These are phyloP conservation scores for Tricharina praecox DNA, from an alignment of 495 filamentous ascomycete species.

Conservation along the genomic window DNA sequence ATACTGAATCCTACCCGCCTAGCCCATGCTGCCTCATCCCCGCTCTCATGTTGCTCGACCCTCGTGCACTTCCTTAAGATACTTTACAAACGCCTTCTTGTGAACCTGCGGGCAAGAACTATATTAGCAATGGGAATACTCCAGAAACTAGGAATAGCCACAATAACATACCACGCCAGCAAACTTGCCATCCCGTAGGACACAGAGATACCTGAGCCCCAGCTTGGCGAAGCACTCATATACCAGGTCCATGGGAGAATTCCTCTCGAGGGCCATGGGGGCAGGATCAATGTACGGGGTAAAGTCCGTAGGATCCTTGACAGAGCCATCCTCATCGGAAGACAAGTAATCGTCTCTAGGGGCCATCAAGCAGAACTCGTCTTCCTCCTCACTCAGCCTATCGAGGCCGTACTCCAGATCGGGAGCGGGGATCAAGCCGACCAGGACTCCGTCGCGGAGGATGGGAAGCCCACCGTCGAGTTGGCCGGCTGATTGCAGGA, in stretches of 20 bases:
- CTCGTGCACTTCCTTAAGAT: slow-evolving; percentile 40
- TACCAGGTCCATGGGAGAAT: slow-evolving; percentile 83
- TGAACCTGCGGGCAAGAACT: slow-evolving; percentile 50
- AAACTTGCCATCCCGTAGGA: slow-evolving; percentile 64
- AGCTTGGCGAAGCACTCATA: slow-evolving; percentile 96
- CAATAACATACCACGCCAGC: slow-evolving; percentile 56
- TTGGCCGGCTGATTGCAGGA: slow-evolving; percentile 70
- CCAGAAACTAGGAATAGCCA: neutral
- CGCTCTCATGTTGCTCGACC: slow-evolving; percentile 8
- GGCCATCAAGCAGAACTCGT: slow-evolving; percentile 65
- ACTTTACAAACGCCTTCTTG: slow-evolving; percentile 94
- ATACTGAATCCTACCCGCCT: no score
- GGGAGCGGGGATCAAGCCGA: slow-evolving; percentile 82
- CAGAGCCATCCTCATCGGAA: slow-evolving; percentile 35
- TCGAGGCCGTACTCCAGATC: slow-evolving; percentile 91
- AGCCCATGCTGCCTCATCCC: no score
- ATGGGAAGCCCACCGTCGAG: slow-evolving; percentile 86
- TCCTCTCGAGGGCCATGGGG: slow-evolving; percentile 72
- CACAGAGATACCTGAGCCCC: slow-evolving; percentile 82
- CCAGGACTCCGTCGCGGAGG: slow-evolving; percentile 56
- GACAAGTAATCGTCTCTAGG: slow-evolving; percentile 31
- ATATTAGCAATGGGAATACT: slow-evolving; percentile 18
- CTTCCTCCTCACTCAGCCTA: slow-evolving; percentile 51
- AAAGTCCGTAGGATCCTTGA: slow-evolving; percentile 60
- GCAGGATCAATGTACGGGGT: slow-evolving; percentile 82